A percentile compares a stretch with the other conserved stretches of the same genome.
Conservation (phyloP, 2,329 filamentous ascomycete genomes). For the Bretziella fagacearum region DNA sequence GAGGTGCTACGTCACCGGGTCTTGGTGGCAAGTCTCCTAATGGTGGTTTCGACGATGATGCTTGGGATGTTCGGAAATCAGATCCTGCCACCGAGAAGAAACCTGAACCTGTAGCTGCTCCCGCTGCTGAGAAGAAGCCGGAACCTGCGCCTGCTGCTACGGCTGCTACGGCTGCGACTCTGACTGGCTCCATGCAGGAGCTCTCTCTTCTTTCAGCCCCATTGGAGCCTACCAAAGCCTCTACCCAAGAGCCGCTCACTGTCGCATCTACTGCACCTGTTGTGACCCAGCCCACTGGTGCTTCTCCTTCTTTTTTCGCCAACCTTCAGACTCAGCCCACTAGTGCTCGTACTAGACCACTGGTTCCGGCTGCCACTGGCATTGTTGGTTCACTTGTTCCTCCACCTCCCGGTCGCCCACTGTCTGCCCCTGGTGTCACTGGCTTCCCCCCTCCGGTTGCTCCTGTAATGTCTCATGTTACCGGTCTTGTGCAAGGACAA, state of each 20-base stretch:
- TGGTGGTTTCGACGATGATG: constrained; percentile 81
- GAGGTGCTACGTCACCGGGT: constrained; percentile 15
- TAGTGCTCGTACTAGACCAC: constrained; percentile 25
- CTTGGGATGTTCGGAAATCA: constrained; percentile 55
- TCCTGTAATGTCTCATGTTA: constrained; percentile 69
- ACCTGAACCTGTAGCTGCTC: constrained; percentile 1
- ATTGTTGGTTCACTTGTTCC: constrained; percentile 24
- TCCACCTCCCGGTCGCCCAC: constrained; percentile 61
- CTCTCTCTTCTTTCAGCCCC: constrained; percentile 37
- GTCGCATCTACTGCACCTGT: constrained; percentile 20
- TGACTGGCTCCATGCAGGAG: constrained; percentile 49
- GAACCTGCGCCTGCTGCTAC: constrained; percentile 20
- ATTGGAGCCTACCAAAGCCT: constrained; percentile 32
- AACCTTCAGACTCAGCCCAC: constrained; percentile 21
- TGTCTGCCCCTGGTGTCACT: constrained; percentile 65
- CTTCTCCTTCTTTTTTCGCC: constrained; percentile 42
- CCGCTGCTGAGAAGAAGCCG: constrained; percentile 15
- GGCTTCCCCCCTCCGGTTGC: constrained; percentile 46
- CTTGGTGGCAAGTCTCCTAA: constrained; percentile 18
- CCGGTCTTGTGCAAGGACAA: constrained; percentile 46
- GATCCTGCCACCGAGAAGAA: constrained; percentile 3
- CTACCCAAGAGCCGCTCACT: constrained; percentile 18
- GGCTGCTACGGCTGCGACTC: constrained; percentile 18
- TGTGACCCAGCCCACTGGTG: constrained; percentile 33
- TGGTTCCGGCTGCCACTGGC: constrained; percentile 19